Base-by-base conservation (phyloP, 1,139 yeast genomes). In the Ogataea hybrid region DNA sequence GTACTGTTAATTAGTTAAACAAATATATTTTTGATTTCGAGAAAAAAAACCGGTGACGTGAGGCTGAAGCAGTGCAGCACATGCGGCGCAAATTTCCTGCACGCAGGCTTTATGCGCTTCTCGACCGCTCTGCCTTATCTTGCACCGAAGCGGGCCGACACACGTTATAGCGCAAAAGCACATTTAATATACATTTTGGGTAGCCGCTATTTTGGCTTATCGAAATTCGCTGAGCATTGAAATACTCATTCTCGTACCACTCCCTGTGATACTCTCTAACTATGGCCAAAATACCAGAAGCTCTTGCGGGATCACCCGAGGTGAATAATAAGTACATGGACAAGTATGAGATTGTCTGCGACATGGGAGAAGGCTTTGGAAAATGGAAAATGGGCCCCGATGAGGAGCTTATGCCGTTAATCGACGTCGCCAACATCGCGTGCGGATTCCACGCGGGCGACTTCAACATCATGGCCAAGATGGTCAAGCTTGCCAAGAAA, bases 361-460 rank as follows among this genome's bases (percentile, higher is more conserved):
- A 45, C 20, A 45, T 45, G 48, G 48, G 71, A 4, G 71, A 67
- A 58, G 71, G 69, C 0, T 67, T 51, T 49, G 71, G 71, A 5
- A 62, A 59, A 16, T 67, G 65, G 61, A 62, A 52, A 43, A 59
- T 67, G 62, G 71, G 68, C 1, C 69, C 69, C 3, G 71, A 67
- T 46, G 68, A 63, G 18, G 69, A 67, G 25, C 61, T 67, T 28
- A 65, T 67, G 68, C 69, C 68, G 14, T 50, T 54, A 12, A 66
- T 67, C 40, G 69, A 66, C 48, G 53, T 61, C n/a, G 71, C 70
- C 11, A 67, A 67, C 45, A 50, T 67, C 43, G 71, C 71, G 5
- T 67, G 71, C 52, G 71, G 71, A 2, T 65, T 62, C 25, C 71
- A 67, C 49, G 71, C 70, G 29, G 70, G 70, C 12, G 70, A 66